Conservation (phyloP, 495 filamentous ascomycete species). For the Daldinia loculata region DNA sequence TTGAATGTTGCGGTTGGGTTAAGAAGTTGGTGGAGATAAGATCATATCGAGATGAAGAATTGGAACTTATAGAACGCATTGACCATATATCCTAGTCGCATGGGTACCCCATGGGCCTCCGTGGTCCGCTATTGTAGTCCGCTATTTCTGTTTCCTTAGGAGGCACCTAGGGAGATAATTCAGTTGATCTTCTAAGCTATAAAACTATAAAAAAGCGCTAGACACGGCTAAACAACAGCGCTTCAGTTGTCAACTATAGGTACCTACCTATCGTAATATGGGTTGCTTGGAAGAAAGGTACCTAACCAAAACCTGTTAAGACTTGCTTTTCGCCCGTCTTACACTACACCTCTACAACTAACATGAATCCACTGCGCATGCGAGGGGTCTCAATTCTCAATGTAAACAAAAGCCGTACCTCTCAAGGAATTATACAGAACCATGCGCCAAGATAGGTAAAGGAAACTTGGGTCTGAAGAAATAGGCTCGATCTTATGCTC, state of each 20-base stretch:
- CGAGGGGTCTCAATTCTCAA: neutral
- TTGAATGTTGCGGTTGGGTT: neutral
- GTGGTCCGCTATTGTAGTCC: neutral
- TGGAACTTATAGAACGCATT: slow-evolving; percentile 7
- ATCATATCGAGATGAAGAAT: slow-evolving; percentile 5
- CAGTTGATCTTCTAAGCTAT: neutral
- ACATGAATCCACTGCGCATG: neutral
- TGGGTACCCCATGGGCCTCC: neutral
- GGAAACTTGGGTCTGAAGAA: neutral
- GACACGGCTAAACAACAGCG: neutral
- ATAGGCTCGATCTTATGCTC: neutral
- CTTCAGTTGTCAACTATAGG: neutral
- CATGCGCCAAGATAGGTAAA: neutral
- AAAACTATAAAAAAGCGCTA: neutral
- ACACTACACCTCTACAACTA: neutral
- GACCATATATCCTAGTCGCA: neutral
- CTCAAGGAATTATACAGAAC: neutral
- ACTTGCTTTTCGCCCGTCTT: neutral
- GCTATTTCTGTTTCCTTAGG: neutral
- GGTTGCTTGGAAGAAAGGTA: neutral
- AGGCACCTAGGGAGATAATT: neutral
- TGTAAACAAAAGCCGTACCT: neutral
- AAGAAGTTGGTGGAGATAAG: slow-evolving; percentile 8
- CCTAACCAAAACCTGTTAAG: neutral
- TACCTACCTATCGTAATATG: neutral